Base-by-base conservation (phyloP, 805 yeast genomes). In the Saccharomycopsis capsularis region DNA sequence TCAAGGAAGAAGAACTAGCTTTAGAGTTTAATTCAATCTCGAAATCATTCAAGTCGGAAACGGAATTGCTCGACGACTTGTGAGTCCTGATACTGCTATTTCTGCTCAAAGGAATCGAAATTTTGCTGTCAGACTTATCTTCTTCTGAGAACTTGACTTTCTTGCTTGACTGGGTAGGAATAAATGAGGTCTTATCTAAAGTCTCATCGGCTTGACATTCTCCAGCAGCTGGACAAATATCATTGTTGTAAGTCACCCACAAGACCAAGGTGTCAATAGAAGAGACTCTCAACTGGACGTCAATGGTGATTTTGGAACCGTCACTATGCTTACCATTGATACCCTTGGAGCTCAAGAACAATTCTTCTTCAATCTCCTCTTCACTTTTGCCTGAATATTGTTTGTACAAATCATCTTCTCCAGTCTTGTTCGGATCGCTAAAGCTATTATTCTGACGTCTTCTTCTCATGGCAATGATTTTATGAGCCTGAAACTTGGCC, bases 171-270 rank as follows among this genome's bases (percentile, higher is more conserved):
- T 18, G 9, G 9, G 9, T 16, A 35, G 39, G 16, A n/a, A 35
- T 15, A n/a, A n/a, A n/a, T 7, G n/a, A 9, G 9, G 39, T n/a
- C 16, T n/a, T 9, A 9, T 36, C 39, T n/a, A 9, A 13, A 29
- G 32, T 9, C 39, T n/a, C 9, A 9, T 18, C 16, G 9, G 9
- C 16, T n/a, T 36, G 39, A 18, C 38, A 34, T 18, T 35, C 7
- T 23, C 47, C 36, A 36, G n/a, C 41, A 35, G 39, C n/a, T 37
- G 9, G 11, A 37, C 37, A 44, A 3, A 40, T 58, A 34, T 64
- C 60, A 57, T 91, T 78, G 1, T 91, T 82, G 61, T 85, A 89
- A 0, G 96, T 87, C 9, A 91, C 74, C 97, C 97, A 91, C 19
- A 90, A 64, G 2, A 86, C 79, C 46, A 75, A 73, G 5, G 80